Conservation (phyloP, 768 basidiomycete genomes). For the Cystobasidium onofrii region DNA sequence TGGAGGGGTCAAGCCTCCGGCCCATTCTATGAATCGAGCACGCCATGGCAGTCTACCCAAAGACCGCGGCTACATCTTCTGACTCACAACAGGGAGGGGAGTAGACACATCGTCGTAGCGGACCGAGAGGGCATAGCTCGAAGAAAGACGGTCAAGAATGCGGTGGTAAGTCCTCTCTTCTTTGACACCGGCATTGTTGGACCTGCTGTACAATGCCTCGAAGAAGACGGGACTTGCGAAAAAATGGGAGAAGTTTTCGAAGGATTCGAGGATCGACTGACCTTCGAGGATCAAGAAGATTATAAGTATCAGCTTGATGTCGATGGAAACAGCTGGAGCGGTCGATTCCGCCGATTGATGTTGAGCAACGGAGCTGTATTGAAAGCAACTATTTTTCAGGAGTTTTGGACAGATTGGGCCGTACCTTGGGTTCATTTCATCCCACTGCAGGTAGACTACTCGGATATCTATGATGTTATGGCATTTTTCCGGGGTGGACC, state of each 20-base stretch:
- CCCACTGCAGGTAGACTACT: slow-evolving; percentile 40
- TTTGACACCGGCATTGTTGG: slow-evolving; percentile 41
- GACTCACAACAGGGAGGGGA: slow-evolving; percentile 33
- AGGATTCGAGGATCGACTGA: slow-evolving; percentile 39
- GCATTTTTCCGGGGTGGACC: slow-evolving; percentile 40
- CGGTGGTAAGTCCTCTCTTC: slow-evolving; percentile 38
- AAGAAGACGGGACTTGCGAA: slow-evolving; percentile 41
- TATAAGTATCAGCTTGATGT: slow-evolving; percentile 39
- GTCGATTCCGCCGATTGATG: slow-evolving; percentile 40
- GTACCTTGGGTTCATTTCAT: slow-evolving; percentile 42
- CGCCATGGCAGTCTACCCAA: slow-evolving; percentile 42
- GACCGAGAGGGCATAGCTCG: slow-evolving; percentile 34
- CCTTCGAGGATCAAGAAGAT: slow-evolving; percentile 37
- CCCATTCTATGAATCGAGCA: slow-evolving; percentile 36
- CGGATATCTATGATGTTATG: slow-evolving; percentile 41
- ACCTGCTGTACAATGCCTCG: slow-evolving; percentile 39
- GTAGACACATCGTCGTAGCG: slow-evolving; percentile 33
- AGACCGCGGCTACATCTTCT: slow-evolving; percentile 40
- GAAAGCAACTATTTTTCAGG: slow-evolving; percentile 40
- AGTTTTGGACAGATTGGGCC: slow-evolving; percentile 41
- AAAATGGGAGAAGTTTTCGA: slow-evolving; percentile 39
- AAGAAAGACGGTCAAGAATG: slow-evolving; percentile 22
- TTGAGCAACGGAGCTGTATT: slow-evolving; percentile 37
- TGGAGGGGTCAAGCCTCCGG: slow-evolving; percentile 50
- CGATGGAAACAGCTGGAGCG: slow-evolving; percentile 40